These are phyloP conservation scores for Clathrospora elynae DNA, from an alignment of 2,329 filamentous ascomycete genomes.

Conservation along the genomic window DNA sequence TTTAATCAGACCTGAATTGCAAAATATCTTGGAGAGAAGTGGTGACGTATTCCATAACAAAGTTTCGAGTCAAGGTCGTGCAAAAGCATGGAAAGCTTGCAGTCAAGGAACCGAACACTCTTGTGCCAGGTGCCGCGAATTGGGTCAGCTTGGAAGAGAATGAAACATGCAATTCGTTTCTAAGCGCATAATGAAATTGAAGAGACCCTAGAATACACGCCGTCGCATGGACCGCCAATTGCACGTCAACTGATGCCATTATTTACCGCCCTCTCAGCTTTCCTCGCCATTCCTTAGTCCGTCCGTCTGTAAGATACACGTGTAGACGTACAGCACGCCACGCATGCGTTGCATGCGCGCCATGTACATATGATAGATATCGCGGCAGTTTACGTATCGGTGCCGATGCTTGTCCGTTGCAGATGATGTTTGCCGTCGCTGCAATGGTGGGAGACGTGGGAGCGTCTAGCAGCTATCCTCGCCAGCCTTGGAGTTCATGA, in stretches of 20 bases:
- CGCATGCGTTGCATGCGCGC: slow-evolving; percentile 28
- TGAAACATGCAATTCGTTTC: slow-evolving; percentile 42
- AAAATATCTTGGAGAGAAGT: too few species aligned
- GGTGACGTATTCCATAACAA: too few species aligned
- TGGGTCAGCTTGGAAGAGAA: too few species aligned
- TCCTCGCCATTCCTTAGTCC: slow-evolving; percentile 11
- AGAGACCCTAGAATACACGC: slow-evolving; percentile 45
- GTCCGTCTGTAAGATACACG: slow-evolving; percentile 37
- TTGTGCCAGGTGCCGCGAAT: too few species aligned
- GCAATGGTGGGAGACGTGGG: slow-evolving; percentile 25
- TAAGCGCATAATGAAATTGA: slow-evolving; percentile 38
- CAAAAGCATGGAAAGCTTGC: too few species aligned
- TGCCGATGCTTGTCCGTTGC: slow-evolving; percentile 32
- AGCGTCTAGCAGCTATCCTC: slow-evolving; percentile 26
- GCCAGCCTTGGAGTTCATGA: slow-evolving; percentile 93
- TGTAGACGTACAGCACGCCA: slow-evolving; percentile 45
- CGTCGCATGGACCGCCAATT: slow-evolving; percentile 42
- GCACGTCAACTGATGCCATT: slow-evolving; percentile 40
- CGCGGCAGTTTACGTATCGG: slow-evolving; percentile 13
- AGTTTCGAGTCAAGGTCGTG: too few species aligned
- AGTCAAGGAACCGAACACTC: too few species aligned
- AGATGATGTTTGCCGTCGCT: slow-evolving; percentile 38
- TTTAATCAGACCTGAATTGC: too few species aligned
- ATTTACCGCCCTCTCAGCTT: slow-evolving; percentile 33
- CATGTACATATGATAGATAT: slow-evolving; percentile 32